Percentiles rank a stretch among this genome's conserved stretches.
Evolutionary conservation across 164 flowering plant species (phyloP).

Genomic region (Magnolia sinica): DNA sequence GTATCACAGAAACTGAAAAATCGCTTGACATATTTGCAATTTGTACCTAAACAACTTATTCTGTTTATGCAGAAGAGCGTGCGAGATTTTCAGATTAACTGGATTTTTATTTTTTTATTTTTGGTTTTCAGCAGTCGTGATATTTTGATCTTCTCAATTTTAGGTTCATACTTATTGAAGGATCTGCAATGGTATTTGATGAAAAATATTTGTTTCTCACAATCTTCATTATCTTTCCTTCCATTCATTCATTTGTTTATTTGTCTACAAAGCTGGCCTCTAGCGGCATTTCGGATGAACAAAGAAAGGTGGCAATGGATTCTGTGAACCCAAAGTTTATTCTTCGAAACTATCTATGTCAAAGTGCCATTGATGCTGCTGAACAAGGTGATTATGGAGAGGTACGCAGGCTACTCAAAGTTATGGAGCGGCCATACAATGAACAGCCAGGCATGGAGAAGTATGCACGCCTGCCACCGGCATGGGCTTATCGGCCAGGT

Average conservation of each 20-base stretch:
- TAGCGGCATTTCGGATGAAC: conserved; percentile 68
- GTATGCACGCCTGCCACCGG: conserved; percentile 98
- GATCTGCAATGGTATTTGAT: not conserved
- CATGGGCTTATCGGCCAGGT: conserved; percentile 99
- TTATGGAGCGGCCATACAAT: conserved; percentile 84
- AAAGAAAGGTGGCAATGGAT: conserved; percentile 81
- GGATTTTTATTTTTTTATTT: no score
- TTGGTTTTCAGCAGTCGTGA: no score
- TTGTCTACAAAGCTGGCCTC: conserved; percentile 40
- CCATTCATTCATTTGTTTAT: not conserved
- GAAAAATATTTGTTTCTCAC: not conserved
- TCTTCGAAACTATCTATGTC: conserved; percentile 92
- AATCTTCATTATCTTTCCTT: not conserved
- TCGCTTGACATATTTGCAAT: not conserved
- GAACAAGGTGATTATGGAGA: conserved; percentile 82
- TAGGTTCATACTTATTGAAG: not conserved
- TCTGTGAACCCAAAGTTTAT: conserved; percentile 84
- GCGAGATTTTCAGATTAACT: no score
- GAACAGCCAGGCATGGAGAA: conserved; percentile 98
- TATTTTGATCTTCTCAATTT: not conserved
- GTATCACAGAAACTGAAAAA: not conserved
- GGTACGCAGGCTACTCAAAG: conserved; percentile 69
- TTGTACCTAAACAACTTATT: no score
- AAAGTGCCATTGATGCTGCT: conserved; percentile 94
- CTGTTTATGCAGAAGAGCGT: no score